A percentile compares a stretch with the other conserved stretches of the same genome.
Conservation (phyloP, 345 rosid species). For the Garcia nutans region DNA sequence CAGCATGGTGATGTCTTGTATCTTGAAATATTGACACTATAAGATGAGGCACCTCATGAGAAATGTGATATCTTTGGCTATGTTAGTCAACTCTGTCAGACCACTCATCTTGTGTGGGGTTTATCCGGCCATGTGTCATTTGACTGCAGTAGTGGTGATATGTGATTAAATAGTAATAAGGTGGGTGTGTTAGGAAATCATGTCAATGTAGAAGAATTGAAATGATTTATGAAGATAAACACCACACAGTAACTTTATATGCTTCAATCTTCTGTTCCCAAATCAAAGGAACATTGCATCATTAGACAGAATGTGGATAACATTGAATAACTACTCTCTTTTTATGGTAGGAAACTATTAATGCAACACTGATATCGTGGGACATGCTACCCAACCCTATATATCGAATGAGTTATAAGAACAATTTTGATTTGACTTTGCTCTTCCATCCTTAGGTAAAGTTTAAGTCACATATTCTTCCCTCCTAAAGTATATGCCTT, state of each 20-base stretch:
- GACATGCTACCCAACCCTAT: slow-evolving; percentile 3
- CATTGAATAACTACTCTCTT: neutral
- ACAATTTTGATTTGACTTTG: neutral
- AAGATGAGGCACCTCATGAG: too few species aligned
- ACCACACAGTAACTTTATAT: neutral
- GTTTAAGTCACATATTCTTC: neutral
- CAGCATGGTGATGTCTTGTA: neutral
- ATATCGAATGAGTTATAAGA: neutral
- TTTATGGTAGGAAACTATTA: neutral
- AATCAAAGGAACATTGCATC: neutral
- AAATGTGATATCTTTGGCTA: neutral
- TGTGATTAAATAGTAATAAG: neutral
- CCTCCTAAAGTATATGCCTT: too few species aligned
- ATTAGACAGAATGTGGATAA: neutral
- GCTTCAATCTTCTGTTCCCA: neutral
- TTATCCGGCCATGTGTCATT: neutral
- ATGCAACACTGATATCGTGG: neutral
- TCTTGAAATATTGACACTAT: neutral
- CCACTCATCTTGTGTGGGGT: neutral
- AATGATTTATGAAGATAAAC: neutral
- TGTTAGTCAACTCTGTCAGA: neutral
- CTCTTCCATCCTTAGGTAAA: neutral
- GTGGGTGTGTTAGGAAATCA: neutral
- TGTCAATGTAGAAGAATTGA: neutral
- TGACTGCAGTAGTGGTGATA: neutral